Percentiles rank a stretch among this genome's conserved stretches.
Evolutionary conservation across 805 yeast genomes (phyloP).

Genomic region (Lachancea thermotolerans): DNA sequence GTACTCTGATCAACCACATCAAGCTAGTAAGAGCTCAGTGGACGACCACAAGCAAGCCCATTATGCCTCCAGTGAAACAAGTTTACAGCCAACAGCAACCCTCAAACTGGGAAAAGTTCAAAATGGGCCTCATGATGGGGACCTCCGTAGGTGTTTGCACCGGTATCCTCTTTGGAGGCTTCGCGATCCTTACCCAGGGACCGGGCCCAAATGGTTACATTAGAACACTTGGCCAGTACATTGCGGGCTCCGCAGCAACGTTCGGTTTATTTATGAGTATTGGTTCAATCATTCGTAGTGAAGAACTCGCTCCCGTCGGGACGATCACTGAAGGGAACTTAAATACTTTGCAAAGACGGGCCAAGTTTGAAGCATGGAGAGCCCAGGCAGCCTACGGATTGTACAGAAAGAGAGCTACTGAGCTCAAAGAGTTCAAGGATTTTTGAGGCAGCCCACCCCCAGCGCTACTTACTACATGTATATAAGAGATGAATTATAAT

Average conservation of each 20-base stretch:
- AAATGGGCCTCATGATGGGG: slow-evolving; percentile 98
- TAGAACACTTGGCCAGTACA: slow-evolving; percentile 94
- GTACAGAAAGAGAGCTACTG: slow-evolving; percentile 1
- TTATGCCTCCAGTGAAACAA: slow-evolving; percentile 57
- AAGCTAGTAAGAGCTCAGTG: not conserved
- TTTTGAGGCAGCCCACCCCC: not conserved
- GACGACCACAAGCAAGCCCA: not conserved
- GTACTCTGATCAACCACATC: not conserved
- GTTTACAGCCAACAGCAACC: slow-evolving; percentile 56
- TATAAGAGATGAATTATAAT: not conserved
- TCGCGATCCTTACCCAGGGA: slow-evolving; percentile 83
- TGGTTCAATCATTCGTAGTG: slow-evolving; percentile 87
- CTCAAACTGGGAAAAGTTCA: slow-evolving; percentile 90
- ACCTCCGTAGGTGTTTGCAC: slow-evolving; percentile 77
- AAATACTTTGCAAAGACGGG: slow-evolving; percentile 22
- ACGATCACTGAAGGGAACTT: not conserved
- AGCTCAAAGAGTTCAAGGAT: not conserved
- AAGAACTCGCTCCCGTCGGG: slow-evolving; percentile 19
- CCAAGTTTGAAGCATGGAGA: slow-evolving; percentile 29
- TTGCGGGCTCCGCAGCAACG: slow-evolving; percentile 93
- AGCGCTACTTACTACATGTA: not conserved
- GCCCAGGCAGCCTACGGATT: slow-evolving; percentile 13
- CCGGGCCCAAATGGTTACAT: slow-evolving; percentile 98
- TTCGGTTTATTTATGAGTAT: slow-evolving; percentile 95
- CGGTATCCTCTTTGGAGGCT: slow-evolving; percentile 91